Evolutionary conservation across 495 filamentous ascomycete species (phyloP), one percentile per base, ranked within the genome.

Genomic region (Penicillium atrosanguineum): DNA sequence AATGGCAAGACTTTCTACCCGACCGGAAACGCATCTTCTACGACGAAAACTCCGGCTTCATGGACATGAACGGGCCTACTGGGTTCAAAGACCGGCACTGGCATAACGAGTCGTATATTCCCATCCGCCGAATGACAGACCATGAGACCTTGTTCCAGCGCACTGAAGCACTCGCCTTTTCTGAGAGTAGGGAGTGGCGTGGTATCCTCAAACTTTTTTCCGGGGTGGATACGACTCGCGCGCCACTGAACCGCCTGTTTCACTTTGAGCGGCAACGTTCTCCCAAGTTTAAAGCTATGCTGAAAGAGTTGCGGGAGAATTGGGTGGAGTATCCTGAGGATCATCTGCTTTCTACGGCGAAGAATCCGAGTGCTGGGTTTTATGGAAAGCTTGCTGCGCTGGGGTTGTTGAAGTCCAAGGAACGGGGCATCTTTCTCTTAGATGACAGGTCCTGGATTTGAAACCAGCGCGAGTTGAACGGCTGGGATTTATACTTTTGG

Each of bases 1-100:
- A 81, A 58, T 85, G 82, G 69, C 55, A 52, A 8, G 69, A 70
- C 42, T 79, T 82, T 41, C 51, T 84, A 14, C 78, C 73, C 0
- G 60, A 64, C 18, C 47, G 48, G 0, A 58, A 73, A 23, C 42
- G 21, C 0, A 52, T 61, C 12, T 52, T 65, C 29, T 68, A 57
- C 28, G 38, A 26, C 42, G 26, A 48, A 12, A n/a, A 55, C 0
- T 44, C 25, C 2, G 57, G 60, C 9, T 4, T 15, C 36, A n/a
- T 64, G 25, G 38, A 50, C 0, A 59, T 64, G 34, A 3, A 31
- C 1, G 63, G 57, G 9, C 1, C 21, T 14, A 61, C 52, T 9
- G 31, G 19, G 4, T 42, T 50, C 25, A 28, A 41, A 20, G 41
- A 48, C 29, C 55, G 52, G 5, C 18, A 42, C 11, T 57, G 51